phyloP scores from a whole-genome alignment of 352 stramenopile genomes.

The Elongisporangium anandrum region DNA sequence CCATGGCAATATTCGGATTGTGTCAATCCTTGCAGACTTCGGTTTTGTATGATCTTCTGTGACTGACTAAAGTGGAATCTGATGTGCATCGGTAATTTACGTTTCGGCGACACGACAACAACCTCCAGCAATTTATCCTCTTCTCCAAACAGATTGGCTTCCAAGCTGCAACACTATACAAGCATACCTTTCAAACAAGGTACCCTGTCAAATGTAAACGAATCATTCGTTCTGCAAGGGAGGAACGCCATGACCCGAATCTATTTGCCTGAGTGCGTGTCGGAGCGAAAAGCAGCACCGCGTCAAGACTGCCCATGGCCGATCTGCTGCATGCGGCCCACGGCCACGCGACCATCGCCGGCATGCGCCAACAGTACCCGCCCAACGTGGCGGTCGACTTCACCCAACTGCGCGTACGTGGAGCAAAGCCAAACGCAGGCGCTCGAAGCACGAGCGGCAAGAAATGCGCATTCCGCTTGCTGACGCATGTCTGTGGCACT shows the following conservation, averaged over 20 bases:
- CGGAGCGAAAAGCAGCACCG: background rate
- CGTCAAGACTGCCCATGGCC: background rate
- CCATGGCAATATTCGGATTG: background rate
- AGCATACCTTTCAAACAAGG: background rate
- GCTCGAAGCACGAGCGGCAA: background rate
- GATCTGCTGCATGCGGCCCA: background rate
- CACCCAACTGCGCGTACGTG: constrained; percentile 50
- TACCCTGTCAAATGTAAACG: background rate
- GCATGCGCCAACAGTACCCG: constrained; percentile 47
- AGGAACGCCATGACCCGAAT: background rate
- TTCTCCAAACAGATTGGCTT: background rate
- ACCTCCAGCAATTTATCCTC: background rate
- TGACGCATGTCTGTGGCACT: background rate
- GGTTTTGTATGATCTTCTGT: background rate
- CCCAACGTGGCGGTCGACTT: constrained; percentile 64
- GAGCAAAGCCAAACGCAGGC: background rate
- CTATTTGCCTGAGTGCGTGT: background rate
- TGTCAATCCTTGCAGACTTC: background rate
- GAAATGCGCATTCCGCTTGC: background rate
- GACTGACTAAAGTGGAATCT: background rate
- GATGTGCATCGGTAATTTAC: background rate
- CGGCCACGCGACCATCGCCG: constrained; percentile 2
- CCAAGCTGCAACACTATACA: background rate
- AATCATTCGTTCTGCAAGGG: background rate
- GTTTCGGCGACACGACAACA: background rate